phyloP scores from a whole-genome alignment of 73 alveolate species.

The Paramecium pentaurelia region DNA sequence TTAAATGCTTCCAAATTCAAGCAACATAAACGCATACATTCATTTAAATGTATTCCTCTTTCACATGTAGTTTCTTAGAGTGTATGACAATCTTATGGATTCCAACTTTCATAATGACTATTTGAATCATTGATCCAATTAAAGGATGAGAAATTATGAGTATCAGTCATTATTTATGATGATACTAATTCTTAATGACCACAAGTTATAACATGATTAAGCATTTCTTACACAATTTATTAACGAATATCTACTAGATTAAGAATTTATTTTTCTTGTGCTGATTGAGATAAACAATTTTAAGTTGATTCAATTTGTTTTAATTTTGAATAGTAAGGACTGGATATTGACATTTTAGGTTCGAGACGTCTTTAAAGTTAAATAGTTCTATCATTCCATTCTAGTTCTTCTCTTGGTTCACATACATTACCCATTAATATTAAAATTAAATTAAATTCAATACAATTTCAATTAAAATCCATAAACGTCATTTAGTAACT shows the following conservation, averaged over 20 bases:
- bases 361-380: background rate
- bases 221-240: background rate
- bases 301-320: background rate
- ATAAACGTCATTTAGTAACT: background rate
- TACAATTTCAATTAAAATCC: background rate
- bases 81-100: background rate
- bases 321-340: background rate
- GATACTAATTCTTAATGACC: background rate
- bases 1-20: background rate
- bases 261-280: background rate
- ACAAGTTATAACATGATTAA: background rate
- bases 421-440: constrained; percentile 10
- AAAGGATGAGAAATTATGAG: background rate
- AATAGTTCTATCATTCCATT: background rate
- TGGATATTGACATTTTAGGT: background rate
- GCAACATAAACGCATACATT: background rate
- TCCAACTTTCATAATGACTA: background rate
- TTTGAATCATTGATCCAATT: background rate
- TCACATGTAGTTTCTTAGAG: background rate
- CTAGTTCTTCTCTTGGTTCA: background rate
- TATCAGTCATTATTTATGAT: background rate
- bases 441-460: background rate
- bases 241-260: background rate
- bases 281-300: background rate
- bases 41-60: background rate